Evolutionary conservation across 768 basidiomycete genomes (phyloP).

Genomic region (Paxillus ammoniavirescens): DNA sequence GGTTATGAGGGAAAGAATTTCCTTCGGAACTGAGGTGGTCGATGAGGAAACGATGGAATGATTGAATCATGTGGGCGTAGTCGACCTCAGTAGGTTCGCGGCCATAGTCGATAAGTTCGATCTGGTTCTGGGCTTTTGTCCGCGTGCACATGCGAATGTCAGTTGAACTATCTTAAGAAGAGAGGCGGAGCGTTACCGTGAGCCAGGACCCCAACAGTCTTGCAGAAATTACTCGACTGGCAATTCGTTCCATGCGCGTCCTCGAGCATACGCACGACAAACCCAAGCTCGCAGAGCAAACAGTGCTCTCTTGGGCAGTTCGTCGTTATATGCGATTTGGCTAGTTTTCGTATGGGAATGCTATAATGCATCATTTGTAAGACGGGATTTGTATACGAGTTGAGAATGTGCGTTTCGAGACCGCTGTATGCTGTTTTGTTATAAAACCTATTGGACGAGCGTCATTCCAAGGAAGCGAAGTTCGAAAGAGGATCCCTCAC

Average conservation of each 20-base stretch:
- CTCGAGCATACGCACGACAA: slow-evolving; percentile 92
- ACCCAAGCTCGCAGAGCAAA: slow-evolving; percentile 91
- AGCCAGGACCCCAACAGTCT: slow-evolving; percentile 84
- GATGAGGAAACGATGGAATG: slow-evolving; percentile 91
- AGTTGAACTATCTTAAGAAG: background rate
- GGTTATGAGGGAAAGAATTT: slow-evolving; percentile 61
- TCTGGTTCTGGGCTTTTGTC: slow-evolving; percentile 61
- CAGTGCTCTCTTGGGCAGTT: slow-evolving; percentile 91
- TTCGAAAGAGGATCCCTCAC: slow-evolving; percentile 38
- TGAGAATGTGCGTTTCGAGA: slow-evolving; percentile 93
- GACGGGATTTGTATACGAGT: slow-evolving; percentile 93
- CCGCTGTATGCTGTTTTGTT: slow-evolving; percentile 90
- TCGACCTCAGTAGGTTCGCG: slow-evolving; percentile 70
- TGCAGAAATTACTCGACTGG: slow-evolving; percentile 96
- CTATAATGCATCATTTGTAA: slow-evolving; percentile 90
- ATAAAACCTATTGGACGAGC: slow-evolving; percentile 63
- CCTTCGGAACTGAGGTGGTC: slow-evolving; percentile 81
- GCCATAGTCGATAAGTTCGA: slow-evolving; percentile 89
- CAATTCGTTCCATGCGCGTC: slow-evolving; percentile 94
- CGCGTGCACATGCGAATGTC: background rate
- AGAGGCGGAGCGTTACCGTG: slow-evolving; percentile 55
- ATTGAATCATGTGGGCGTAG: slow-evolving; percentile 88
- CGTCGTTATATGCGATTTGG: slow-evolving; percentile 89
- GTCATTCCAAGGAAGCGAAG: background rate
- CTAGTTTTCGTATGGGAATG: slow-evolving; percentile 71